Evolutionary conservation across 306 rosid species (phyloP).

Genomic region (Trichosanthes cucumerina): DNA sequence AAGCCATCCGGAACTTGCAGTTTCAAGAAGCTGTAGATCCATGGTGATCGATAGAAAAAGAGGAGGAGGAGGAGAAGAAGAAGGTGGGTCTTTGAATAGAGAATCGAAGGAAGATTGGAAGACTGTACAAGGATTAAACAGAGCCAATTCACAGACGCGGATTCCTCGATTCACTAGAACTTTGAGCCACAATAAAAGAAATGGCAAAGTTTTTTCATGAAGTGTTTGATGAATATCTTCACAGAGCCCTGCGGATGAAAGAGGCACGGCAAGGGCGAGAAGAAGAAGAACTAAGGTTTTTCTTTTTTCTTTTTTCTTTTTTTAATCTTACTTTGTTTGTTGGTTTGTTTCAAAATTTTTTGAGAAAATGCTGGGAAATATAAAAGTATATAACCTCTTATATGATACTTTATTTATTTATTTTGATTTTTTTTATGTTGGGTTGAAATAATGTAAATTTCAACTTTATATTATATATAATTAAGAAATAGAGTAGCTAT

Average conservation of each 20-base stretch:
- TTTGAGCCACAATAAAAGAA: slow-evolving; percentile 24
- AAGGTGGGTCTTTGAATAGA: neutral
- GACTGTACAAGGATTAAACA: slow-evolving; percentile 28
- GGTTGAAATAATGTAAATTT: neutral
- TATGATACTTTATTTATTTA: neutral
- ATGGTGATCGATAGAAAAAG: neutral
- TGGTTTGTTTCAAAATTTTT: neutral
- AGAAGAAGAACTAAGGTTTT: neutral
- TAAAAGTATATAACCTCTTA: neutral
- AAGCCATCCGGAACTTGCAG: slow-evolving; percentile 11
- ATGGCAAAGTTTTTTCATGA: slow-evolving; percentile 13
- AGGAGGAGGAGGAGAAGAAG: neutral
- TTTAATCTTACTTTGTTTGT: neutral
- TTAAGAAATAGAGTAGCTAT: neutral
- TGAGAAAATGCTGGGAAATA: neutral
- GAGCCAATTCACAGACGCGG: slow-evolving; percentile 37
- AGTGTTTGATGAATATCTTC: neutral
- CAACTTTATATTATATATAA: neutral
- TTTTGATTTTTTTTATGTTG: neutral
- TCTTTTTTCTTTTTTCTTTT: neutral
- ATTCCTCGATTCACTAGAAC: slow-evolving; percentile 24
- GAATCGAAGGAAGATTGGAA: slow-evolving; percentile 30
- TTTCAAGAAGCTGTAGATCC: slow-evolving; percentile 13
- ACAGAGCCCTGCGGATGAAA: neutral
- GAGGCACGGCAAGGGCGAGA: neutral